Conservation (phyloP, 225 moss, liverwort and hornwort genomes). For the Polytrichum commune region DNA sequence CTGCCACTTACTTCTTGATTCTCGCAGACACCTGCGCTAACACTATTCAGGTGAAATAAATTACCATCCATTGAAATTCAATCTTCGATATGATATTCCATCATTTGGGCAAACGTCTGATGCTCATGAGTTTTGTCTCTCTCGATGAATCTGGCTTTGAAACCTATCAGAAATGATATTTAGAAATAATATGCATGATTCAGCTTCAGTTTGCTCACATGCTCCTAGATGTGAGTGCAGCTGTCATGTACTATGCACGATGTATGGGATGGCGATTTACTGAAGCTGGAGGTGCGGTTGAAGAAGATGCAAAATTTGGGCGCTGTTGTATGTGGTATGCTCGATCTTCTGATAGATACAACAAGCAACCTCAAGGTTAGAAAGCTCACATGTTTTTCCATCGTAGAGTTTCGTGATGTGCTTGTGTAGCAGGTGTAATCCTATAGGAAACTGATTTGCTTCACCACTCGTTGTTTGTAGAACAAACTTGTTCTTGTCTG, state of each 20-base stretch:
- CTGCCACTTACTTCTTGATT: slow-evolving; percentile 23
- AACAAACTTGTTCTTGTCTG: background rate
- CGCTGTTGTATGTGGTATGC: slow-evolving; percentile 16
- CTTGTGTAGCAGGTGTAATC: background rate
- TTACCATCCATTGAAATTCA: too few species aligned
- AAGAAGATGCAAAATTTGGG: slow-evolving; percentile 11
- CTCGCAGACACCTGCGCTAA: slow-evolving; percentile 1
- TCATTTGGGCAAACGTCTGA: too few species aligned
- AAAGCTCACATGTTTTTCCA: background rate
- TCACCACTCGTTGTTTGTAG: background rate
- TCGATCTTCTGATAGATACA: slow-evolving; percentile 18
- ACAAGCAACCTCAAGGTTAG: slow-evolving; percentile 29
- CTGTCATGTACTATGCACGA: slow-evolving; percentile 34
- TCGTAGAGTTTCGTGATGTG: background rate
- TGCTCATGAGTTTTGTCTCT: too few species aligned
- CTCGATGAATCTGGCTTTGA: too few species aligned
- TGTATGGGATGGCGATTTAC: slow-evolving; percentile 20
- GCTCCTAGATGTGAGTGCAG: slow-evolving; percentile 7
- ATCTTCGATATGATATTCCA: too few species aligned
- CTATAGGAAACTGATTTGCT: background rate
- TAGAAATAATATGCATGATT: too few species aligned
- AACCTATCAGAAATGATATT: too few species aligned
- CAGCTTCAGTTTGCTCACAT: too few species aligned
- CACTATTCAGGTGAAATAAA: slow-evolving; percentile 13
- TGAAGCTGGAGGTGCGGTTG: slow-evolving; percentile 27